phyloP scores from a whole-genome alignment of 371 early-diverging fungal species.

The Capniomyces stellatus region DNA sequence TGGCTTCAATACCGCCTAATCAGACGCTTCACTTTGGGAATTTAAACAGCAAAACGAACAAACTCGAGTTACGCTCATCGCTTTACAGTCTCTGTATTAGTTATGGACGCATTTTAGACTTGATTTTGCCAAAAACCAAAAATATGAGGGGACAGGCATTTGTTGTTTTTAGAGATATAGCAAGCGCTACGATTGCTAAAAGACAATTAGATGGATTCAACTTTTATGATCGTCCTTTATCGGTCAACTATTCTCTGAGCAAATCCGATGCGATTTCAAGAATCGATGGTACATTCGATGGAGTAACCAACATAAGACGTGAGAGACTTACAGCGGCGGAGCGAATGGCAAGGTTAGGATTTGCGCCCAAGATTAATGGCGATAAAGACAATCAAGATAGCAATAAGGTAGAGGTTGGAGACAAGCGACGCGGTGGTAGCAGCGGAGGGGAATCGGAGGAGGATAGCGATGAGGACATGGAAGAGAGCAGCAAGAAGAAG shows the following conservation, averaged over 20 bases:
- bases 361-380: neutral
- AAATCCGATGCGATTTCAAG: constrained; percentile 67
- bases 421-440: neutral
- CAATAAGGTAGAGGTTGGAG: neutral
- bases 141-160: constrained; percentile 94
- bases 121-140: constrained; percentile 53
- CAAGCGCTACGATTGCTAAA: constrained; percentile 65
- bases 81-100: constrained; percentile 66
- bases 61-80: constrained; percentile 50
- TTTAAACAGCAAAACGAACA: constrained; percentile 71
- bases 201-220: constrained; percentile 65
- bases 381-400: neutral
- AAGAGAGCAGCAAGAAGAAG: neutral
- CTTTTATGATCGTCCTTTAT: constrained; percentile 63
- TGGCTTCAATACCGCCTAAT: constrained; percentile 35
- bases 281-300: constrained; percentile 40
- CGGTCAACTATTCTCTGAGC: constrained; percentile 55
- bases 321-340: constrained; percentile 5
- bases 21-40: constrained; percentile 73
- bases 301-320: neutral
- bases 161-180: constrained; percentile 59
- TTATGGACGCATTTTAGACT: constrained; percentile 76
- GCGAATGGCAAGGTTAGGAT: constrained; percentile 11
- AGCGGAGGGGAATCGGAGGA: too few species aligned
- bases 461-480: neutral